Percentiles rank a stretch among this genome's conserved stretches.
Evolutionary conservation across 306 rosid genomes (phyloP).

Genomic region (Trifolium fragiferum): DNA sequence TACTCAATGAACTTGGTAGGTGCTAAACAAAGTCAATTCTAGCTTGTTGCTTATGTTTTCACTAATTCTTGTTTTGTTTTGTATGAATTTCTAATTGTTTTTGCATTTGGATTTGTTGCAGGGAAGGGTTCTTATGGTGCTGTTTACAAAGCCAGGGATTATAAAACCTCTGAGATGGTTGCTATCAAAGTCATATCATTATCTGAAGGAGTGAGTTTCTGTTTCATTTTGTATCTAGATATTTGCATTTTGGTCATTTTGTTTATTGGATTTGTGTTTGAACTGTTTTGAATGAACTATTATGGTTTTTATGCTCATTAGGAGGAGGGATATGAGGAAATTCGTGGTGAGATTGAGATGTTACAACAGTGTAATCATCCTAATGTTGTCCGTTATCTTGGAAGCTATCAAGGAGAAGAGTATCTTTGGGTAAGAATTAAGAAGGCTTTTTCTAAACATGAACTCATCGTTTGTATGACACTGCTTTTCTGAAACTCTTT

Average conservation of each 20-base stretch:
- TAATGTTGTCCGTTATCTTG: slow-evolving; percentile 95
- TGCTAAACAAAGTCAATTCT: slow-evolving; percentile 1
- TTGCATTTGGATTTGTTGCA: slow-evolving; percentile 38
- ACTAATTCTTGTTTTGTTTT: not conserved
- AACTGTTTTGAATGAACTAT: slow-evolving; percentile 28
- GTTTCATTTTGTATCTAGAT: slow-evolving; percentile 13
- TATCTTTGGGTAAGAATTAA: slow-evolving; percentile 83
- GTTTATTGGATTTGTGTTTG: slow-evolving; percentile 20
- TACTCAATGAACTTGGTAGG: slow-evolving; percentile 96
- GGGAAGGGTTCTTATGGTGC: slow-evolving; percentile 99
- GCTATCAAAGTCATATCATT: slow-evolving; percentile 95
- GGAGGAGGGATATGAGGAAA: slow-evolving; percentile 99
- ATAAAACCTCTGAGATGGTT: slow-evolving; percentile 88
- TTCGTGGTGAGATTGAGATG: slow-evolving; percentile 98
- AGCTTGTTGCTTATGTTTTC: slow-evolving; percentile 17
- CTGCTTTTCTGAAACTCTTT: not conserved
- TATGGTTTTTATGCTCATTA: slow-evolving; percentile 46
- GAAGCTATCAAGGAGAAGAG: slow-evolving; percentile 99
- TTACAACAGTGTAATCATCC: slow-evolving; percentile 99
- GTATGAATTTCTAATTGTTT: not conserved
- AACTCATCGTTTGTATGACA: not conserved
- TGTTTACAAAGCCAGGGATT: slow-evolving; percentile 95
- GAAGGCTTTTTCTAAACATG: not conserved
- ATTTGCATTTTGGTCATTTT: slow-evolving; percentile 20
- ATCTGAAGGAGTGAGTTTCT: slow-evolving; percentile 77